Evolutionary conservation across 2,329 filamentous ascomycete species (phyloP).

Genomic region (Phialophora tarda): DNA sequence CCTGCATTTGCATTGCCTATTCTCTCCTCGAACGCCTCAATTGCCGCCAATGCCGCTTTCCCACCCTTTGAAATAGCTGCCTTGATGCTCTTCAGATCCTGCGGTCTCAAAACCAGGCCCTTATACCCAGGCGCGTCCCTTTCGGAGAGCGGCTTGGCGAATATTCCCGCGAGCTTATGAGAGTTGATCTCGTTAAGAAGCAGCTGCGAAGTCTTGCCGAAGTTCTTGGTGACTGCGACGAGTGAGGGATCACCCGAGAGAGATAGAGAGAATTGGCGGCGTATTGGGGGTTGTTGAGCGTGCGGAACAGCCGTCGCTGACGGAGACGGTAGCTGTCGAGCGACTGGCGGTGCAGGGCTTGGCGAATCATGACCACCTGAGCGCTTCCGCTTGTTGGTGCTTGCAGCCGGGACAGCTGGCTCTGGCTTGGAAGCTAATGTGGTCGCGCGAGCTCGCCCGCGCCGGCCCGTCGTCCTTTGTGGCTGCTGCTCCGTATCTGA

Average conservation of each 20-base stretch:
- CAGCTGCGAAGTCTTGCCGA: conserved; percentile 71
- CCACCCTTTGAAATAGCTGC: conserved; percentile 65
- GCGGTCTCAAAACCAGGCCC: conserved; percentile 73
- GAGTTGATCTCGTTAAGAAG: conserved; percentile 77
- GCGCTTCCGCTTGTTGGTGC: conserved; percentile 49
- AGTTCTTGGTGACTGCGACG: conserved; percentile 50
- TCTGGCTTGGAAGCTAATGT: conserved; percentile 22
- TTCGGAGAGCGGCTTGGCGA: conserved; percentile 75
- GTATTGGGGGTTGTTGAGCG: conserved; percentile 26
- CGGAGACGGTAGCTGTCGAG: conserved; percentile 23
- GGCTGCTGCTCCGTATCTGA: conserved; percentile 47
- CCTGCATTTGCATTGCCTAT: not conserved
- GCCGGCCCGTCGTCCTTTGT: conserved; percentile 43
- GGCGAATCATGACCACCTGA: conserved; percentile 43
- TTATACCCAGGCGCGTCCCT: conserved; percentile 77
- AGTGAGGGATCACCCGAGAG: conserved; percentile 45
- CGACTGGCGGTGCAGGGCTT: conserved; percentile 28
- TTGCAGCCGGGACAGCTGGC: conserved; percentile 9
- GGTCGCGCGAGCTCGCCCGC: conserved; percentile 33
- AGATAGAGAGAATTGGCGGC: conserved; percentile 44
- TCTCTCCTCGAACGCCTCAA: conserved; percentile 43
- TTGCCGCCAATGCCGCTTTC: conserved; percentile 51
- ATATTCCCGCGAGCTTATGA: conserved; percentile 79
- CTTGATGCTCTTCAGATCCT: conserved; percentile 78
- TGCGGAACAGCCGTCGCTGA: not conserved